Evolutionary conservation across 1,284 basidiomycete genomes (phyloP).

Genomic region (Ustilago hordei): DNA sequence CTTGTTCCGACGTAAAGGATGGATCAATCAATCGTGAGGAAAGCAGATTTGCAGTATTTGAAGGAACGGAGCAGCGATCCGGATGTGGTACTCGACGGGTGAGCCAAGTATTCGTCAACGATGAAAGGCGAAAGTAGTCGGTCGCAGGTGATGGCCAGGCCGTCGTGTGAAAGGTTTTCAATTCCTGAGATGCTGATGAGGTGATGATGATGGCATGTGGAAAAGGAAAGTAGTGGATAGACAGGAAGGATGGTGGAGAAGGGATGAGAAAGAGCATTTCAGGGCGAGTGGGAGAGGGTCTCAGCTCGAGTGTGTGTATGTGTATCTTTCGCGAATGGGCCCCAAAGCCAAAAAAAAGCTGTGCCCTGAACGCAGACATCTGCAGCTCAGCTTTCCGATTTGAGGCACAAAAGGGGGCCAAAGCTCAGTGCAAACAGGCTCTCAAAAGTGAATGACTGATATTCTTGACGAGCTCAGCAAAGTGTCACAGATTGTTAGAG

Average conservation of each 20-base stretch:
- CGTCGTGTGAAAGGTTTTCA: neutral
- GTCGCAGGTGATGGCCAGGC: neutral
- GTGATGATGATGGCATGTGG: neutral
- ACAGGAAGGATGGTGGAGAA: neutral
- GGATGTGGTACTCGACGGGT: neutral
- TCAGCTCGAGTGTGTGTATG: conserved; percentile 15
- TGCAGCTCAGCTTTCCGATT: conserved; percentile 12
- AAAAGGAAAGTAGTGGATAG: neutral
- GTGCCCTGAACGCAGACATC: conserved; percentile 9
- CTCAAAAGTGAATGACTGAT: neutral
- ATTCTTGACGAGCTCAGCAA: neutral
- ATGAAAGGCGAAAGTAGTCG: neutral
- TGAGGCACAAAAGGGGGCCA: neutral
- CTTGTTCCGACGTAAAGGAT: neutral
- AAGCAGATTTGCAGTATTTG: neutral
- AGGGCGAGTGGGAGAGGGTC: conserved; percentile 11
- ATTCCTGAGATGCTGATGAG: neutral
- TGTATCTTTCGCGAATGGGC: conserved; percentile 18
- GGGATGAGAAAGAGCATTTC: neutral
- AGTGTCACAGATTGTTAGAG: conserved; percentile 2
- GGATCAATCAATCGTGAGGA: neutral
- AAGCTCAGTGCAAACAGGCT: neutral
- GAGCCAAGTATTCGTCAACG: neutral
- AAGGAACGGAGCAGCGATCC: neutral
- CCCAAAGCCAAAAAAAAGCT: conserved; percentile 5